Conservation (phyloP, 2,329 filamentous ascomycete species). For the Geosmithia flava region DNA sequence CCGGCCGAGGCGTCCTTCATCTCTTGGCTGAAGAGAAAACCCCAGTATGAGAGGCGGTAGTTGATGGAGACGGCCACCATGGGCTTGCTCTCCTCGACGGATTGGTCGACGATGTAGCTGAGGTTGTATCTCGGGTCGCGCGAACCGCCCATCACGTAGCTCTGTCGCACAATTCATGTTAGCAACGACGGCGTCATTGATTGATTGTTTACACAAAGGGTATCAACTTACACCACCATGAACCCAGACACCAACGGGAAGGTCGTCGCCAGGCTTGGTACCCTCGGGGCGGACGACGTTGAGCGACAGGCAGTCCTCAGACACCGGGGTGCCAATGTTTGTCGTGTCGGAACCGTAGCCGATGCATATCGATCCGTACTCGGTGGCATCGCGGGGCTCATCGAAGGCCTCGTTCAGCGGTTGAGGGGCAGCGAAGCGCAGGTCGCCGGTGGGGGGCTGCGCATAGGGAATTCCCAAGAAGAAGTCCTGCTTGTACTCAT, state of each 20-base stretch:
- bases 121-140: conserved; percentile 42
- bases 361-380: conserved; percentile 32
- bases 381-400: conserved; percentile 22
- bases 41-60: conserved; percentile 39
- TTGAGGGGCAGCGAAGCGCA: conserved; percentile 22
- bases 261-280: conserved; percentile 7
- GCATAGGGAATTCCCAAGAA: conserved; percentile 28
- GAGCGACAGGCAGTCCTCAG: conserved; percentile 34
- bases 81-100: conserved; percentile 8
- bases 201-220: conserved; percentile 4
- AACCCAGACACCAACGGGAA: conserved; percentile 50
- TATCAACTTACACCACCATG: conserved; percentile 23
- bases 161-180: background rate
- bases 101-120: conserved; percentile 43
- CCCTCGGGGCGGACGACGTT: conserved; percentile 18
- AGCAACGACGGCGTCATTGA: conserved; percentile 3
- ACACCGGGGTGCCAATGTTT: conserved; percentile 14
- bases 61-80: conserved; percentile 21
- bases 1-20: conserved; percentile 28
- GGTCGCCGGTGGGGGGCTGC: conserved; percentile 19
- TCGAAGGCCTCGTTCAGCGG: conserved; percentile 24
- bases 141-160: conserved; percentile 25
- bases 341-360: conserved; percentile 21
- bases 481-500: conserved; percentile 22
- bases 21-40: conserved; percentile 35